Percentiles rank a stretch among this genome's conserved stretches.
phyloP scores from a whole-genome alignment of 257 asterid genomes.

The Fraxinus americana region DNA sequence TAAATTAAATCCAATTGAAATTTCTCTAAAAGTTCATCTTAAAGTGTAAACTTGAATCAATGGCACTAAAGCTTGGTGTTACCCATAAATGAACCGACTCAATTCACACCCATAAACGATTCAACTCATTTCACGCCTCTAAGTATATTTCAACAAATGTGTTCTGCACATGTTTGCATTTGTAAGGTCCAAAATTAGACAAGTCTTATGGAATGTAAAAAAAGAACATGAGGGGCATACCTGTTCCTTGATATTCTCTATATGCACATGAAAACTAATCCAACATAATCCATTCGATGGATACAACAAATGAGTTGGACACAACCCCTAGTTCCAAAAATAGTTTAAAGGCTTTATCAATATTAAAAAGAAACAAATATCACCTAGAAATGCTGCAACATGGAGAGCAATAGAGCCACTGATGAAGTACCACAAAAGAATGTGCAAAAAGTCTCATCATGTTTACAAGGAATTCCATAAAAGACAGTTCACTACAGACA shows the following conservation, averaged over 20 bases:
- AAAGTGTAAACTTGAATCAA: no score
- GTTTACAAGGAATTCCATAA: not conserved
- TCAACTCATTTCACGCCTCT: not conserved
- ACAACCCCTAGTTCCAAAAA: not conserved
- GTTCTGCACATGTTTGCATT: not conserved
- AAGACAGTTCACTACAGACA: not conserved
- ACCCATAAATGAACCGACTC: no score
- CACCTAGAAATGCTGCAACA: not conserved
- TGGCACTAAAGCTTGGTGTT: no score
- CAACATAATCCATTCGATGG: not conserved
- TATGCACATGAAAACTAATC: not conserved
- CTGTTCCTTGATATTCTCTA: not conserved
- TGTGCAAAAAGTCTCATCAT: not conserved
- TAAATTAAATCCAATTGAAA: no score
- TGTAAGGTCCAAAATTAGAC: not conserved
- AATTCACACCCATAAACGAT: no score
- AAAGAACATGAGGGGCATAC: not conserved
- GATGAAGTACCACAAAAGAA: no score
- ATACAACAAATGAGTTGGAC: slow-evolving; percentile 25
- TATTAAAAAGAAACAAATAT: slow-evolving; percentile 15
- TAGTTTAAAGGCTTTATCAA: not conserved
- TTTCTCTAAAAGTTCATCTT: no score
- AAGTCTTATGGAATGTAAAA: not conserved
- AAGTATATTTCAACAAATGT: not conserved
- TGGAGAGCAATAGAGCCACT: no score